Percentiles rank a stretch among this genome's conserved stretches.
These are phyloP conservation scores for Cenchrus americanus DNA, from an alignment of 176 grass and related monocot genomes.

Conservation along the genomic window DNA sequence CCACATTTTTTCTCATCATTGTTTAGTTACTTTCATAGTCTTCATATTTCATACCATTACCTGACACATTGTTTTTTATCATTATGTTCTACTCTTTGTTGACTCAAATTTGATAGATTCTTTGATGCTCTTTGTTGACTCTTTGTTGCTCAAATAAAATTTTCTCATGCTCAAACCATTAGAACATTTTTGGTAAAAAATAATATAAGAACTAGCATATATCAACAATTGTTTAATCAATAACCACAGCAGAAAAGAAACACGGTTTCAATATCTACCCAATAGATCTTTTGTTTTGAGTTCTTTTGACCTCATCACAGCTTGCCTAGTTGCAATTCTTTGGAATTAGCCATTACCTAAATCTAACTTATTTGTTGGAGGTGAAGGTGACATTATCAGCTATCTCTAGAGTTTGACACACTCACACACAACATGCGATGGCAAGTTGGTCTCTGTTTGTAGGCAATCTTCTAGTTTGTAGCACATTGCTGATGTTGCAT, in stretches of 20 bases:
- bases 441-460: not conserved
- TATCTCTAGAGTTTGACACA: not conserved
- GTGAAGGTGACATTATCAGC: not conserved
- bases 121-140: not conserved
- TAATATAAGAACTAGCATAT: not conserved
- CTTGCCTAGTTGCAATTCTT: not conserved
- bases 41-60: not conserved
- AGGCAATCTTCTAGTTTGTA: conserved; percentile 4
- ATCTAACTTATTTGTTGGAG: not conserved
- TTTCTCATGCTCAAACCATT: not conserved
- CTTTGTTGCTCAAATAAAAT: not conserved
- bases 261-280: not conserved
- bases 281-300: not conserved
- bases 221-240: not conserved
- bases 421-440: not conserved
- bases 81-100: not conserved
- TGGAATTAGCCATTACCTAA: not conserved
- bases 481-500: not conserved
- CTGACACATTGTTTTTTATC: not conserved
- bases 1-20: not conserved
- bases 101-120: not conserved
- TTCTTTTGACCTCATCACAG: conserved; percentile 9
- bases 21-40: not conserved
- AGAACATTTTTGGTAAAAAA: no score
- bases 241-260: not conserved